phyloP scores from a whole-genome alignment of 2,329 filamentous ascomycete genomes.

The Coniochaeta hoffmannii region DNA sequence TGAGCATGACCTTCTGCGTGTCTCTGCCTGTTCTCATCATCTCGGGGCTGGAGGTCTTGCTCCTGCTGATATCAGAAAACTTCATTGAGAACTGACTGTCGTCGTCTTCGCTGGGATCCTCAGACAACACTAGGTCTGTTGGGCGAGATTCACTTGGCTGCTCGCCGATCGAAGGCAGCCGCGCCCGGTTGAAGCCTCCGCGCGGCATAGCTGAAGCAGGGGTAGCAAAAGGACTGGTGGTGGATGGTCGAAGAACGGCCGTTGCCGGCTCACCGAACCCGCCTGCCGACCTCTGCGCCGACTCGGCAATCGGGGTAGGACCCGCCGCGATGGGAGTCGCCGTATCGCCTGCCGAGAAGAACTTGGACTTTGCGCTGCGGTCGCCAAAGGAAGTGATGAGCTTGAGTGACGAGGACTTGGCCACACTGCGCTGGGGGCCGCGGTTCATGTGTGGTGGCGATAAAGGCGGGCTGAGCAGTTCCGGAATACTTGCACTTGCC shows the following conservation, averaged over 20 bases:
- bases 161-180: conserved; percentile 75
- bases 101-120: conserved; percentile 1
- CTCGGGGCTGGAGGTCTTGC: conserved; percentile 56
- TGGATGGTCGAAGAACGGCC: conserved; percentile 59
- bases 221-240: conserved; percentile 62
- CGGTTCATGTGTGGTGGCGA: conserved; percentile 61
- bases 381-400: conserved; percentile 85
- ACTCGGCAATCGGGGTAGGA: conserved; percentile 82
- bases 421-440: conserved; percentile 55
- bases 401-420: conserved; percentile 78
- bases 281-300: conserved; percentile 60
- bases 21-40: conserved; percentile 49
- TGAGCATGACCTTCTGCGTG: conserved; percentile 23
- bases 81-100: conserved; percentile 22
- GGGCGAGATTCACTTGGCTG: conserved; percentile 30
- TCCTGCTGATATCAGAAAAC: conserved; percentile 49
- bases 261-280: conserved; percentile 59
- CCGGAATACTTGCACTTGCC: conserved; percentile 47
- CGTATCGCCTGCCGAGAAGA: conserved; percentile 50
- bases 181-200: conserved; percentile 51
- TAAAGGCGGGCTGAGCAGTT: conserved; percentile 62
- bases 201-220: conserved; percentile 60
- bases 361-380: conserved; percentile 52
- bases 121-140: neutral
- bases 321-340: conserved; percentile 74